A percentile compares a stretch with the other conserved stretches of the same genome.
These are phyloP conservation scores for Acanthochlamys bracteata DNA, from an alignment of 106 monocot species.

Conservation along the genomic window DNA sequence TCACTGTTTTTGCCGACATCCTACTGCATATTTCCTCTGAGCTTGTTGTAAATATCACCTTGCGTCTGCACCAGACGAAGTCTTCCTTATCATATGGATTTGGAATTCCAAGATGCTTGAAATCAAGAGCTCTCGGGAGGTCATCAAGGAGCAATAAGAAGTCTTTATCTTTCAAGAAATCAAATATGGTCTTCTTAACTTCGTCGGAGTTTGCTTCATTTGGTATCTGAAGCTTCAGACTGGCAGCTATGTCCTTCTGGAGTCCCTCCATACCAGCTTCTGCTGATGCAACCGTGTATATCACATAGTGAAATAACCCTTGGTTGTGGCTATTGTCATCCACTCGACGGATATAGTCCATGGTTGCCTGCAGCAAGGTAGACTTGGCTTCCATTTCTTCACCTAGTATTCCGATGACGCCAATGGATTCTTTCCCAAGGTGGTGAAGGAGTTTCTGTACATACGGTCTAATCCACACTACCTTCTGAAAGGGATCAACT, in stretches of 20 bases:
- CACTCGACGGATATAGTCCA: not conserved
- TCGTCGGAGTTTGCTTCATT: not conserved
- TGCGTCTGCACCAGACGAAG: not conserved
- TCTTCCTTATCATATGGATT: not conserved
- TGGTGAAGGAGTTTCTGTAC: not conserved
- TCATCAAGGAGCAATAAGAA: not conserved
- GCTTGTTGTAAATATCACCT: slow-evolving; percentile 7
- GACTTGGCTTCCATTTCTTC: not conserved
- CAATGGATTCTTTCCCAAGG: not conserved
- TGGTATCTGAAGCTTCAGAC: not conserved
- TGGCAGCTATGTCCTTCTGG: not conserved
- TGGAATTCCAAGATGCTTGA: not conserved
- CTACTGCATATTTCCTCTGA: not conserved
- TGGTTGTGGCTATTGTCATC: not conserved
- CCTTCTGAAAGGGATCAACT: too few relatives aligned
- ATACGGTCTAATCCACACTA: not conserved
- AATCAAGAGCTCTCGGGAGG: not conserved
- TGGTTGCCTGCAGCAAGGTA: not conserved
- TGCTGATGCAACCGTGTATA: not conserved
- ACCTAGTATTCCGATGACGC: not conserved
- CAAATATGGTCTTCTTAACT: not conserved
- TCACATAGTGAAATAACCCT: not conserved
- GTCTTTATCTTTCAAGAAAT: not conserved
- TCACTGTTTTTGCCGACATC: slow-evolving; percentile 1
- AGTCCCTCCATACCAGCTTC: not conserved